These are phyloP conservation scores for Diatrype stigma DNA, from an alignment of 2,329 filamentous ascomycete genomes.

Conservation along the genomic window DNA sequence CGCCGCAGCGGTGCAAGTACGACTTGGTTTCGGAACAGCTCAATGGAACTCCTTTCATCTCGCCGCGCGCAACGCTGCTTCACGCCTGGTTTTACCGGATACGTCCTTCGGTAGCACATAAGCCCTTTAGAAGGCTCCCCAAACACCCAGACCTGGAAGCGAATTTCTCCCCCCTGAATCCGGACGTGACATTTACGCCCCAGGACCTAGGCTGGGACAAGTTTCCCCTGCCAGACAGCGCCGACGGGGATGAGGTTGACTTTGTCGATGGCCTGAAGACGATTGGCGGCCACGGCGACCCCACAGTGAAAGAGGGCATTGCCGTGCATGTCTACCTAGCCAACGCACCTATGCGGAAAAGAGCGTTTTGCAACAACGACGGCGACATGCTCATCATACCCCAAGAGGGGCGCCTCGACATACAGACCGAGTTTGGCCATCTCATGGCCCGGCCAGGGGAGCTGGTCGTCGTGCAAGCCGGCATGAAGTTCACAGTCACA, in stretches of 20 bases:
- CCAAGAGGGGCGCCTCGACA: slow-evolving; percentile 61
- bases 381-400: slow-evolving; percentile 64
- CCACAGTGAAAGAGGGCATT: slow-evolving; percentile 43
- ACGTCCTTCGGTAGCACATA: slow-evolving; percentile 26
- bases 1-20: slow-evolving; percentile 38
- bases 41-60: slow-evolving; percentile 36
- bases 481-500: slow-evolving; percentile 59
- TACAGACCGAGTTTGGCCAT: slow-evolving; percentile 64
- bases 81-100: slow-evolving; percentile 33
- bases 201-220: slow-evolving; percentile 47
- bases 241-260: slow-evolving; percentile 32
- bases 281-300: slow-evolving; percentile 45
- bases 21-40: slow-evolving; percentile 45
- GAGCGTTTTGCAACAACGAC: slow-evolving; percentile 54
- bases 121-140: slow-evolving; percentile 17
- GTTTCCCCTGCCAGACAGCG: slow-evolving; percentile 24
- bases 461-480: slow-evolving; percentile 61
- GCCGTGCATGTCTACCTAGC: slow-evolving; percentile 46
- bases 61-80: slow-evolving; percentile 24
- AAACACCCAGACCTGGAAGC: slow-evolving; percentile 33
- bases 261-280: slow-evolving; percentile 46
- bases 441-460: slow-evolving; percentile 65
- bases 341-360: slow-evolving; percentile 41
- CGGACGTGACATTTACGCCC: slow-evolving; percentile 39
- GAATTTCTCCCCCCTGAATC: slow-evolving; percentile 43